Evolutionary conservation across 768 basidiomycete genomes (phyloP), one percentile per base, ranked within the genome.

Genomic region (Jaapia argillacea): DNA sequence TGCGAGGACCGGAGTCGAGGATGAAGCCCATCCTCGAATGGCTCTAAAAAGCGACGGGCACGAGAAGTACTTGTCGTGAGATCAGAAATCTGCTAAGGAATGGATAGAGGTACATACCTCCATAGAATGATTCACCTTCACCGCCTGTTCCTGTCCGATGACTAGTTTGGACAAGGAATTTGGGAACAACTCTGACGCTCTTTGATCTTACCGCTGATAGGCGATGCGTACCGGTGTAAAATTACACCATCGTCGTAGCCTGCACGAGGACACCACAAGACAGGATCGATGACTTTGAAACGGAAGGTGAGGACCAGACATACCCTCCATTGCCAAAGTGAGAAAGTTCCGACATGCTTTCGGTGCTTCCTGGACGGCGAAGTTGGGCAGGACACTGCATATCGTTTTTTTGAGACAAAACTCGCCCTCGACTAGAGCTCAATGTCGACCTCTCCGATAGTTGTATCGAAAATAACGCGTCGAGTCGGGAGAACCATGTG

Each of bases 161-260:
- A 14, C 94, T 94, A 2, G 92, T 92, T 59, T 98, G 96, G 1
- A 96, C 85, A 36, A 97, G 77, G 60, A 98, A 96, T 14, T 81
- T 77, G 1, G 92, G 86, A 2, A 97, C 85, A 28, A 97, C 70
- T n/a, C 85, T 84, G 46, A n/a, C n/a, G n/a, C n/a, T n/a, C n/a
- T n/a, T n/a, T n/a, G n/a, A n/a, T n/a, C n/a, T n/a, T n/a, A n/a
- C n/a, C n/a, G n/a, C n/a, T n/a, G n/a, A n/a, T n/a, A n/a, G n/a
- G n/a, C 21, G 16, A 21, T 38, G 37, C 24, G 20, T 54, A 86
- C 85, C 93, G 77, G 63, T 96, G 92, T 52, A 97, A 97, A 37
- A 94, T 86, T 43, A 91, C 84, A 26, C 87, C 86, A 47, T 98
- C 94, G 63, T 97, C 97, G 62, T 96, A 97, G 5, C 94, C 92